Conservation (phyloP, 768 basidiomycete genomes). For the Harrya chromipes region DNA sequence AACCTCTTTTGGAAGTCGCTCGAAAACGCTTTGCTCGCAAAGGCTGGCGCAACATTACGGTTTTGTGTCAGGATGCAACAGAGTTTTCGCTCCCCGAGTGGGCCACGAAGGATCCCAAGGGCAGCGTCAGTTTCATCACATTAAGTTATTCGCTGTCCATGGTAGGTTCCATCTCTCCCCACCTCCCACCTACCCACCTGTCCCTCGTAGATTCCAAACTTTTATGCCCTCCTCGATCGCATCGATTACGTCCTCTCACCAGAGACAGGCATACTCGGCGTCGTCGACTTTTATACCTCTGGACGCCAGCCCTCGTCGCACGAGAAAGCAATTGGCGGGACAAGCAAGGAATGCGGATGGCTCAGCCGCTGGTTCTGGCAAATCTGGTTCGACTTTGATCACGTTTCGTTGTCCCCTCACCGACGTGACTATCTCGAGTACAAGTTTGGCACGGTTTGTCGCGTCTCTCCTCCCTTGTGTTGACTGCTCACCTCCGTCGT, state of each 20-base stretch:
- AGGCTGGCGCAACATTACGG: constrained; percentile 73
- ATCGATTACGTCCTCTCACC: constrained; percentile 63
- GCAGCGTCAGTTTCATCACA: constrained; percentile 52
- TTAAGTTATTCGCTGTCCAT: constrained; percentile 59
- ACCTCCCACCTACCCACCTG: not conserved
- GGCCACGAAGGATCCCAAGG: constrained; percentile 46
- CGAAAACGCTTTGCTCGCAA: constrained; percentile 59
- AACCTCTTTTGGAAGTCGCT: constrained; percentile 67
- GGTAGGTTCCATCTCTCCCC: constrained; percentile 27
- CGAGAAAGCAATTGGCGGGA: constrained; percentile 61
- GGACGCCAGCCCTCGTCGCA: constrained; percentile 52
- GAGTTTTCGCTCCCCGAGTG: constrained; percentile 64
- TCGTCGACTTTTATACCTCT: constrained; percentile 74
- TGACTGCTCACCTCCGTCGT: not conserved
- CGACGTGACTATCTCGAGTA: constrained; percentile 75
- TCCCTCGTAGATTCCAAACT: constrained; percentile 50
- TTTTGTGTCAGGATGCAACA: constrained; percentile 70
- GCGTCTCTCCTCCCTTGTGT: not conserved
- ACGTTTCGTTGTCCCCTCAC: constrained; percentile 52
- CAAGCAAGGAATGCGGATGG: constrained; percentile 60
- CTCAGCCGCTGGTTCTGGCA: constrained; percentile 77
- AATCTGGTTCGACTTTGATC: constrained; percentile 62
- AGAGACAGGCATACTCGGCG: constrained; percentile 55
- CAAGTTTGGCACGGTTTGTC: constrained; percentile 65
- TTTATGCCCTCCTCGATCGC: constrained; percentile 64